Evolutionary conservation across 2,329 filamentous ascomycete species (phyloP).

Genomic region (Phyllosticta citribraziliensis): DNA sequence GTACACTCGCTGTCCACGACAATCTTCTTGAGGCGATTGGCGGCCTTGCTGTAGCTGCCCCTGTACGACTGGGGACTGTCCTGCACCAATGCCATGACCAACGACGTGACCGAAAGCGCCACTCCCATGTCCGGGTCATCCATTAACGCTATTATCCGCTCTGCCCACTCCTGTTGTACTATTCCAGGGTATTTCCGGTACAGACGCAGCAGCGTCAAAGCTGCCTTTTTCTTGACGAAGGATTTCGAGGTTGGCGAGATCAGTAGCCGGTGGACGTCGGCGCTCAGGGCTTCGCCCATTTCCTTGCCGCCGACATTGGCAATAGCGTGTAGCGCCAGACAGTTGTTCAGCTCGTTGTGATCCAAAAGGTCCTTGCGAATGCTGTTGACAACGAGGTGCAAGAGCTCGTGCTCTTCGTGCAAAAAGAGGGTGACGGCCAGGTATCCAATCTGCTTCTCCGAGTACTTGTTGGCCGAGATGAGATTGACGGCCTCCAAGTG

Average conservation of each 20-base stretch:
- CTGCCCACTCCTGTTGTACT: constrained; percentile 92
- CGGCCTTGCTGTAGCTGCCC: constrained; percentile 88
- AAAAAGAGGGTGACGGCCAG: constrained; percentile 94
- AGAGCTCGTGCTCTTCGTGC: constrained; percentile 90
- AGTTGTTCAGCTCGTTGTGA: constrained; percentile 96
- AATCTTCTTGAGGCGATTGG: constrained; percentile 78
- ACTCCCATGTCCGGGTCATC: constrained; percentile 93
- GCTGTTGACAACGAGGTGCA: constrained; percentile 95
- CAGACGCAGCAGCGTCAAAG: constrained; percentile 79
- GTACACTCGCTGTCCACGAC: constrained; percentile 84
- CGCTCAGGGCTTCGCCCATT: constrained; percentile 89
- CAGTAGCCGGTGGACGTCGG: constrained; percentile 83
- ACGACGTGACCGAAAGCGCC: constrained; percentile 85
- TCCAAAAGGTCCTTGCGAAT: constrained; percentile 93
- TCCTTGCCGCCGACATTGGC: constrained; percentile 94
- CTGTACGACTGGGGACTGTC: constrained; percentile 92
- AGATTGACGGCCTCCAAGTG: constrained; percentile 97
- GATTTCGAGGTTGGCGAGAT: constrained; percentile 96
- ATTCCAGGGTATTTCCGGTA: constrained; percentile 94
- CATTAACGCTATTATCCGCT: constrained; percentile 98
- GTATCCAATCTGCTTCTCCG: constrained; percentile 98
- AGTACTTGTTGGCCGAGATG: constrained; percentile 94
- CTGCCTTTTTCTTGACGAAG: constrained; percentile 99
- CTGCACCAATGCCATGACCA: constrained; percentile 89
- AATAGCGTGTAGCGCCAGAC: constrained; percentile 89